Conservation (phyloP, 1,284 basidiomycete genomes). For the Acaromyces ingoldii region DNA sequence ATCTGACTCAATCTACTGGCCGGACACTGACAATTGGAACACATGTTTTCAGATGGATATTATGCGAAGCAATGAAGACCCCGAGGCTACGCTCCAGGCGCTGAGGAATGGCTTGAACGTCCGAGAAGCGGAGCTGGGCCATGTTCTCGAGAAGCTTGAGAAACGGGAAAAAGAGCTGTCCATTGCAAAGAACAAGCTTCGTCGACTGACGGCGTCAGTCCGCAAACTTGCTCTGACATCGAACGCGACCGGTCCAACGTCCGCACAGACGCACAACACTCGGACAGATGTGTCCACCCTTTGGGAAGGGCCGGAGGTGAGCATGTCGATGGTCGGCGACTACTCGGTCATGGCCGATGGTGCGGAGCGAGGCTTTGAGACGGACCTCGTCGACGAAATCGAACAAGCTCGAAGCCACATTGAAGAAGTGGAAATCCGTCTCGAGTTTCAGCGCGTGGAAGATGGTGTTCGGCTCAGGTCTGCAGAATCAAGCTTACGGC, state of each 20-base stretch:
- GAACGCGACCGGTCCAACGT: background rate
- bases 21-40: background rate
- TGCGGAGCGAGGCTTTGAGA: constrained; percentile 5
- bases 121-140: background rate
- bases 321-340: background rate
- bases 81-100: no score
- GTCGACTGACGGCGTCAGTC: background rate
- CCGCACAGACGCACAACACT: background rate
- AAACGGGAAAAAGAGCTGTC: constrained; percentile 7
- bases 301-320: constrained; percentile 1
- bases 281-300: background rate
- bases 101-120: no score
- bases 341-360: background rate
- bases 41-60: background rate
- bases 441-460: constrained; percentile 9
- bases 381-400: constrained; percentile 11
- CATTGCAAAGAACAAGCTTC: constrained; percentile 2
- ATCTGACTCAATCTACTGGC: background rate
- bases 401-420: constrained; percentile 6
- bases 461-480: background rate
- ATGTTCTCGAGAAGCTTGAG: background rate
- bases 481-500: background rate
- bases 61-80: background rate
- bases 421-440: constrained; percentile 3
- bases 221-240: no score